A percentile compares a stretch with the other conserved stretches of the same genome.
Conservation (phyloP, 169 alveolate genomes). For the Eimeria acervulina region DNA sequence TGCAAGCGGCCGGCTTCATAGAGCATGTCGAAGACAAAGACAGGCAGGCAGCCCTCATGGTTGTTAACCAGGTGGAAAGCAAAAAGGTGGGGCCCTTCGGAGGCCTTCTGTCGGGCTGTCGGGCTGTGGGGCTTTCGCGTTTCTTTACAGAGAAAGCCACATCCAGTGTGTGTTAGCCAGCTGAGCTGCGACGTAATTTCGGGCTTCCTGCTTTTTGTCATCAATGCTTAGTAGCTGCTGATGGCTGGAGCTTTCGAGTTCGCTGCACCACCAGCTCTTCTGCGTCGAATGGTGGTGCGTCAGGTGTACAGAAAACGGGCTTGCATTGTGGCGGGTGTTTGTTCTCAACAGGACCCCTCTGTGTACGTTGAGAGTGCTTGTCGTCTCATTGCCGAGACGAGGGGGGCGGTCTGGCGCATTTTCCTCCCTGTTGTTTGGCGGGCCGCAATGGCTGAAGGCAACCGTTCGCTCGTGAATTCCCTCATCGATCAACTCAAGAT, state of each 20-base stretch:
- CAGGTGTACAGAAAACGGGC: not conserved
- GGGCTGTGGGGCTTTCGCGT: not conserved
- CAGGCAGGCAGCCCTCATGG: conserved; percentile 76
- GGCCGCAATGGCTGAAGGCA: conserved; percentile 81
- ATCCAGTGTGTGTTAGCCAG: not conserved
- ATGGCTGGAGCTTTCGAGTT: not conserved
- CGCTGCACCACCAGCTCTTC: not conserved
- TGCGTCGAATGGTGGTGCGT: not conserved
- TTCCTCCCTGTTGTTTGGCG: conserved; percentile 80
- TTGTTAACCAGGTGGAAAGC: conserved; percentile 72
- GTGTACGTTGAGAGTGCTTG: conserved; percentile 78
- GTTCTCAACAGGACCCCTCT: conserved; percentile 65
- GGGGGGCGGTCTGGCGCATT: conserved; percentile 79
- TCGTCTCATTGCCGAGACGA: conserved; percentile 69
- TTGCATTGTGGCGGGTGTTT: conserved; percentile 5
- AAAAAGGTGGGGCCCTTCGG: conserved; percentile 51
- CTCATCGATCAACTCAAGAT: conserved; percentile 65
- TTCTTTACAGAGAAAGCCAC: not conserved
- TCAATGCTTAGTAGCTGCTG: not conserved
- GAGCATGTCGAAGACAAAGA: conserved; percentile 76
- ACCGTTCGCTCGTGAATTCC: conserved; percentile 76
- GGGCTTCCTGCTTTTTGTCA: not conserved
- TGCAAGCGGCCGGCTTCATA: conserved; percentile 80
- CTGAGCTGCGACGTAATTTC: not conserved
- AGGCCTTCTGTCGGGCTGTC: not conserved